Evolutionary conservation across 1,284 basidiomycete species (phyloP).

Genomic region (Volvariella volvacea): DNA sequence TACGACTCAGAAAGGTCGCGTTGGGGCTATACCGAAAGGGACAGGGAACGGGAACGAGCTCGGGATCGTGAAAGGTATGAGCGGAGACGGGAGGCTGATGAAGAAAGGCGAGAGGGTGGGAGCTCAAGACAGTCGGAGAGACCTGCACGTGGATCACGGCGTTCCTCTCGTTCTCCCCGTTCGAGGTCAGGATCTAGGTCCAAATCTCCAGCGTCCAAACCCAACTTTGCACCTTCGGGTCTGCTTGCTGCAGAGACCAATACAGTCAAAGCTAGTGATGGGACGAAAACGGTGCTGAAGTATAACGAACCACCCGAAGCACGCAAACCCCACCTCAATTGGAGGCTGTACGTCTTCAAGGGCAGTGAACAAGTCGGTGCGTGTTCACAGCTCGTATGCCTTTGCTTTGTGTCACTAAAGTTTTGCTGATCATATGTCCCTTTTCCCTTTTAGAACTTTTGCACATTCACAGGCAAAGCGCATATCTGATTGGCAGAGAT

Average conservation of each 20-base stretch:
- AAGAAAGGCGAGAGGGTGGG: constrained; percentile 27
- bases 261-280: constrained; percentile 67
- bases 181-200: constrained; percentile 12
- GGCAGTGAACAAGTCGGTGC: constrained; percentile 87
- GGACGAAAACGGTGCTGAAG: constrained; percentile 85
- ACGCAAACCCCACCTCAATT: constrained; percentile 81
- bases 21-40: constrained; percentile 27
- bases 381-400: constrained; percentile 27
- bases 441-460: constrained; percentile 63
- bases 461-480: constrained; percentile 89
- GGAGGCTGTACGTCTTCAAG: constrained; percentile 98
- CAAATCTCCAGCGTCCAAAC: constrained; percentile 45
- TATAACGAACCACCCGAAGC: constrained; percentile 99
- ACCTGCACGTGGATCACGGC: constrained; percentile 19
- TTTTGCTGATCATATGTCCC: not conserved
- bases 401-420: constrained; percentile 3
- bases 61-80: constrained; percentile 38
- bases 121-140: constrained; percentile 8
- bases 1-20: constrained; percentile 8
- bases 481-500: constrained; percentile 91
- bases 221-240: constrained; percentile 86
- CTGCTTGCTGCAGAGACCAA: constrained; percentile 94
- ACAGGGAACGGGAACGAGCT: constrained; percentile 34
- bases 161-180: constrained; percentile 45
- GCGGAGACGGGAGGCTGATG: constrained; percentile 20